Conservation (phyloP, 495 filamentous ascomycete genomes). For the Aspergillus campestris region DNA sequence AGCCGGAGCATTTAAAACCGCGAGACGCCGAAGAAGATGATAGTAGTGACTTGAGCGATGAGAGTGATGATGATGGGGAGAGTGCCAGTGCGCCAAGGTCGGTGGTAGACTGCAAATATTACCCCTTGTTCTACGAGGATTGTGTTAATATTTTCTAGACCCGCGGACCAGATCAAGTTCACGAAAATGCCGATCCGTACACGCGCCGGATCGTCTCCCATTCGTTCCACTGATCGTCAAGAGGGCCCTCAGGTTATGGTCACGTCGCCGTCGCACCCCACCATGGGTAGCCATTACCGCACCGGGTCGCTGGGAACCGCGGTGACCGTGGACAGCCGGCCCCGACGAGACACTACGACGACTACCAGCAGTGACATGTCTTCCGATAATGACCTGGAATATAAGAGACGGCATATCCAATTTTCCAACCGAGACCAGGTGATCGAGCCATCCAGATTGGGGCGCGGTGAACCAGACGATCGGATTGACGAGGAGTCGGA, state of each 20-base stretch:
- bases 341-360: conserved; percentile 77
- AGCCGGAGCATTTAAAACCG: conserved; percentile 48
- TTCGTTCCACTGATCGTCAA: conserved; percentile 46
- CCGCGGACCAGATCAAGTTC: conserved; percentile 82
- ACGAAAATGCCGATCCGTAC: conserved; percentile 86
- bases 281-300: conserved; percentile 41
- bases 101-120: background rate
- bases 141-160: conserved; percentile 26
- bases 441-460: conserved; percentile 49
- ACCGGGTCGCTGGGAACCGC: conserved; percentile 71
- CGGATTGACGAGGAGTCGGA: conserved; percentile 32
- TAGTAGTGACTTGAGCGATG: conserved; percentile 92
- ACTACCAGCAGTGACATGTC: conserved; percentile 89
- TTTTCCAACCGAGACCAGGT: conserved; percentile 41
- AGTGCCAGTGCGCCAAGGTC: conserved; percentile 29
- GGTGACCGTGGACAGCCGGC: conserved; percentile 57
- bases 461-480: conserved; percentile 51
- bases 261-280: conserved; percentile 45
- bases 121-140: background rate
- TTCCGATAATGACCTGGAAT: conserved; percentile 77
- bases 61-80: conserved; percentile 86
- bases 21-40: conserved; percentile 91
- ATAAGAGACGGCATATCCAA: conserved; percentile 53
- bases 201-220: conserved; percentile 81
- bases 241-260: conserved; percentile 48